These are phyloP conservation scores for Cytospora piceae DNA, from an alignment of 2,329 filamentous ascomycete species.

Conservation along the genomic window DNA sequence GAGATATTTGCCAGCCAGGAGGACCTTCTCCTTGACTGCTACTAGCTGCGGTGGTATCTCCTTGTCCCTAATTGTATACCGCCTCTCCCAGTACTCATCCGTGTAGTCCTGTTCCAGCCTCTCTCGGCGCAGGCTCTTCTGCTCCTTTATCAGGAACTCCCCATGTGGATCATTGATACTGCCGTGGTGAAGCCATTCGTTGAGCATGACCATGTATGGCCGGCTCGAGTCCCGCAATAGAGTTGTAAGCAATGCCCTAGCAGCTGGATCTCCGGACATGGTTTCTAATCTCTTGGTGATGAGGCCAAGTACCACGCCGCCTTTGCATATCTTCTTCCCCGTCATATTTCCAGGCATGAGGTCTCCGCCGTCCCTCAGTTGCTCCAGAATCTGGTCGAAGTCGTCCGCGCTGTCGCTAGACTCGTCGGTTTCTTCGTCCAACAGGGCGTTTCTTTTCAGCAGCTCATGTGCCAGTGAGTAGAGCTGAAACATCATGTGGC, in stretches of 20 bases:
- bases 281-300: slow-evolving; percentile 83
- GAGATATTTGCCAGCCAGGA: slow-evolving; percentile 94
- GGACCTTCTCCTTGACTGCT: slow-evolving; percentile 88
- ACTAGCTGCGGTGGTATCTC: slow-evolving; percentile 92
- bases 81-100: slow-evolving; percentile 98
- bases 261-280: slow-evolving; percentile 92
- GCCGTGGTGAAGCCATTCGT: slow-evolving; percentile 97
- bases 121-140: slow-evolving; percentile 91
- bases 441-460: slow-evolving; percentile 81
- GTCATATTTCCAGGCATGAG: slow-evolving; percentile 77
- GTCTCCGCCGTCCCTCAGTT: slow-evolving; percentile 83
- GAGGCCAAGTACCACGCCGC: slow-evolving; percentile 89
- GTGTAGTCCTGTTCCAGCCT: slow-evolving; percentile 94
- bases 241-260: slow-evolving; percentile 78
- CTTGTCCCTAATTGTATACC: slow-evolving; percentile 91
- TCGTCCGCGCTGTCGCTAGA: slow-evolving; percentile 78
- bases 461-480: slow-evolving; percentile 88
- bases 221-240: slow-evolving; percentile 85
- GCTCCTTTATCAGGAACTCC: slow-evolving; percentile 94
- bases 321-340: slow-evolving; percentile 91
- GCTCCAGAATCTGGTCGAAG: slow-evolving; percentile 91
- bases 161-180: slow-evolving; percentile 92
- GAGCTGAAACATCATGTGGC: slow-evolving; percentile 88
- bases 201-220: slow-evolving; percentile 97
- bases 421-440: slow-evolving; percentile 78